These are phyloP conservation scores for Candida boidinii DNA, from an alignment of 805 yeast species.

Conservation along the genomic window DNA sequence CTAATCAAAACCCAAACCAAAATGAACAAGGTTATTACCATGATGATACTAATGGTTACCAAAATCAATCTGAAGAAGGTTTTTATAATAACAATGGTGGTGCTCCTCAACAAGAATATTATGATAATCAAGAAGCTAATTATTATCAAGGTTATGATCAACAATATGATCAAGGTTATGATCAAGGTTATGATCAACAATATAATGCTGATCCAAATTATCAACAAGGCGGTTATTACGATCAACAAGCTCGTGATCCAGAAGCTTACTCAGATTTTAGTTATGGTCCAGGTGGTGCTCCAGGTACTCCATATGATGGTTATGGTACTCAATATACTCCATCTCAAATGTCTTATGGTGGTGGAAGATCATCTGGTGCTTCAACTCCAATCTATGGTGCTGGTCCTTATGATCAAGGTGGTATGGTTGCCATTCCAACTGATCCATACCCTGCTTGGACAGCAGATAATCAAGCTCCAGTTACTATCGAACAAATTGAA, in stretches of 20 bases:
- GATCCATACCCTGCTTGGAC: conserved; percentile 99
- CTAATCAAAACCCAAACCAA: conserved; percentile 9
- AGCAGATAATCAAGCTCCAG: conserved; percentile 87
- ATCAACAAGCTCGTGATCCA: conserved; percentile 41
- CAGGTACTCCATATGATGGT: conserved; percentile 60
- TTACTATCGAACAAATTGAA: conserved; percentile 76
- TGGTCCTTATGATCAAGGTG: conserved; percentile 30
- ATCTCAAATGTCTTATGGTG: conserved; percentile 82
- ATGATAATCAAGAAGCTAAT: conserved; percentile 17
- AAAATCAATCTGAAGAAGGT: conserved; percentile 17
- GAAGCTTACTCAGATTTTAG: conserved; percentile 56
- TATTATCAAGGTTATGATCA: conserved; percentile 14
- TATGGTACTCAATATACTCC: conserved; percentile 56
- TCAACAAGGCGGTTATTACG: conserved; percentile 40
- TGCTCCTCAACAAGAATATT: conserved; percentile 20
- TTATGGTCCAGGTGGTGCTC: conserved; percentile 51
- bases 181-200: conserved; percentile 44
- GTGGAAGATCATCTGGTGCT: conserved; percentile 83
- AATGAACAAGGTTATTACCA: conserved; percentile 25
- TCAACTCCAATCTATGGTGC: conserved; percentile 72
- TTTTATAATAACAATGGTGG: too few species aligned
- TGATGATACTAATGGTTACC: conserved; percentile 22
- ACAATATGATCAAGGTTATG: conserved; percentile 23
- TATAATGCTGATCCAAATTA: conserved; percentile 25
- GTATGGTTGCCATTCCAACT: conserved; percentile 61